Evolutionary conservation across 108 stramenopile species (phyloP), one percentile per base, ranked within the genome.

Genomic region (Skeletonema grethae): DNA sequence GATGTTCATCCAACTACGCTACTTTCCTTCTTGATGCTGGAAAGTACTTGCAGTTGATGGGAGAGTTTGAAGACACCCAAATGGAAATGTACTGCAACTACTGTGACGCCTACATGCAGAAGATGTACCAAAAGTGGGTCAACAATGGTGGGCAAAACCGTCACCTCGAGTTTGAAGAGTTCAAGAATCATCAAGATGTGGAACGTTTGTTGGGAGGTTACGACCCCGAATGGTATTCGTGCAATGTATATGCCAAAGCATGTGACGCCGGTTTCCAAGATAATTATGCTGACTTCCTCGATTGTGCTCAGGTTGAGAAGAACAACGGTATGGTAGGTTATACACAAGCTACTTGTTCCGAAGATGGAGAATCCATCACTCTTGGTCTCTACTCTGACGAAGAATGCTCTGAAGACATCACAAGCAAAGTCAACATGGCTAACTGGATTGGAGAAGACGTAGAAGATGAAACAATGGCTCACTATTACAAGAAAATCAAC

Each of bases 361-460:
- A 48, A 10, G 89, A 92, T 35, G 83, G 81, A 61, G 75, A 73
- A 68, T 85, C 85, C 67, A 85, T 95, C 59, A 82, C 80, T 12
- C 71, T 95, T 18, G 91, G 88, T 30, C 83, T 93, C 16, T 95
- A 79, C 74, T 66, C 82, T 25, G 94, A 95, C 63, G 82, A 93
- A 55, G 58, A 89, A 61, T 95, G 94, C 68, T 79, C 80, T 43
- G 75, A 87, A 68, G 86, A 83, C 70, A 80, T 90, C 59, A 82
- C 80, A 2, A 69, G 81, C 41, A 29, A 72, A 0, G 35, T 64
- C 38, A 53, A 67, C 39, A 73, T 83, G 20, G 28, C 60, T 28
- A 77, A 55, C 56, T 70, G 65, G 31, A 34, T 80, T 0, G 82
- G 82, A 22, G 48, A 48, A 16, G 45, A 70, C 1, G 30, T 77